A percentile compares a stretch with the other conserved stretches of the same genome.
These are phyloP conservation scores for Straminergon stramineum DNA, from an alignment of 225 moss, liverwort and hornwort genomes.

Conservation along the genomic window DNA sequence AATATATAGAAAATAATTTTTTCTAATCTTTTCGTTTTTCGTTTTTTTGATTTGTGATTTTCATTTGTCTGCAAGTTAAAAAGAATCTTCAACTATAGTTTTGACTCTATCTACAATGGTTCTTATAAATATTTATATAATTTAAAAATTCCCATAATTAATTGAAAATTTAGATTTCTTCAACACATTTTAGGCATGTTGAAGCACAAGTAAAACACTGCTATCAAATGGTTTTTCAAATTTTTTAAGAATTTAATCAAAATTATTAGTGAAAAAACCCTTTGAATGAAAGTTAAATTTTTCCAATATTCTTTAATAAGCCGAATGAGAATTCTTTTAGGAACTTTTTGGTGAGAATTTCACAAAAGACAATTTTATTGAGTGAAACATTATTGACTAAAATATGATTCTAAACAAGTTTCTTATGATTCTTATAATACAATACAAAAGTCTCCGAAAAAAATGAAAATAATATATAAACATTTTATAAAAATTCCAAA, in stretches of 20 bases:
- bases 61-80: neutral
- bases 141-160: neutral
- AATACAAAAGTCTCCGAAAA: neutral
- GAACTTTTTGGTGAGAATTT: too few species aligned
- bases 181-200: neutral
- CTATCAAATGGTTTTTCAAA: neutral
- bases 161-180: neutral
- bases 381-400: neutral
- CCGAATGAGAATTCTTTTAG: neutral
- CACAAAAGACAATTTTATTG: neutral
- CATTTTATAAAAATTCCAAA: neutral
- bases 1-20: neutral
- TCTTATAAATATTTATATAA: neutral
- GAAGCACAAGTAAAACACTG: neutral
- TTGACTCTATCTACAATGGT: neutral
- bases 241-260: neutral
- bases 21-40: too few species aligned
- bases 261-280: neutral
- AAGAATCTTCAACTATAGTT: neutral
- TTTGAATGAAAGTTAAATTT: neutral
- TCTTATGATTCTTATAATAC: neutral
- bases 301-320: neutral
- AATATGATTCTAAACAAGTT: neutral
- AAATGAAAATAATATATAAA: too few species aligned
- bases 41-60: neutral